Evolutionary conservation across 1,284 basidiomycete genomes (phyloP), one percentile per base, ranked within the genome.

Genomic region (Coniophora puteana): DNA sequence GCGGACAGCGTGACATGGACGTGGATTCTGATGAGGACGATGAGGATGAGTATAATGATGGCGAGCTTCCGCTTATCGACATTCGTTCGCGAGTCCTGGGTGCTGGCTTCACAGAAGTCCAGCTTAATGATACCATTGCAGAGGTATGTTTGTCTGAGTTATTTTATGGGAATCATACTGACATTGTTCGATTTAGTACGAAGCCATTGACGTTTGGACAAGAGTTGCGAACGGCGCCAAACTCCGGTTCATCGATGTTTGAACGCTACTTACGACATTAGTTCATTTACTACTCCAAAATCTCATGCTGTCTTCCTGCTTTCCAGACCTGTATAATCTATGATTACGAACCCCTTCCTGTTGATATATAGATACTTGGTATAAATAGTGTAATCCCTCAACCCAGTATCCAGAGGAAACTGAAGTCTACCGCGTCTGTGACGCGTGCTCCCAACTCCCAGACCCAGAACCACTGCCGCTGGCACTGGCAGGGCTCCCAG

Each of bases 51-150:
- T 77, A 82, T 13, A 72, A 78, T 8, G 79, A 80, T 16, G 81
- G 80, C 24, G 83, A 87, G 51, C 58, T 91, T 45, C 77, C 79
- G 5, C 80, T 97, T 72, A 74, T 89, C 30, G 90, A 95, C 50
- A 78, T 96, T 44, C 78, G 93, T 33, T 80, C 83, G 36, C 78
- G 92, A 22, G 84, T 95, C 10, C 66, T 94, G 36, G 83, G 83
- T 34, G 83, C 82, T 54, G 93, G 93, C 6, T 95, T 87, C 65
- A 96, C 90, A 10, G 94, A 98, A 61, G 80, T 77, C 5, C 86
- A 93, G 62, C 71, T 98, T 23, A 90, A 86, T 72, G 84, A 90
- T 50, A 89, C 89, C 1, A 82, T 94, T 42, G 54, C 70, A 14
- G 73, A 86, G 68, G 91, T 93, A 55, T 57, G 83, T 67, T 18